These are phyloP conservation scores for Cercospora sp. DNA, from an alignment of 2,329 filamentous ascomycete species.

Conservation along the genomic window DNA sequence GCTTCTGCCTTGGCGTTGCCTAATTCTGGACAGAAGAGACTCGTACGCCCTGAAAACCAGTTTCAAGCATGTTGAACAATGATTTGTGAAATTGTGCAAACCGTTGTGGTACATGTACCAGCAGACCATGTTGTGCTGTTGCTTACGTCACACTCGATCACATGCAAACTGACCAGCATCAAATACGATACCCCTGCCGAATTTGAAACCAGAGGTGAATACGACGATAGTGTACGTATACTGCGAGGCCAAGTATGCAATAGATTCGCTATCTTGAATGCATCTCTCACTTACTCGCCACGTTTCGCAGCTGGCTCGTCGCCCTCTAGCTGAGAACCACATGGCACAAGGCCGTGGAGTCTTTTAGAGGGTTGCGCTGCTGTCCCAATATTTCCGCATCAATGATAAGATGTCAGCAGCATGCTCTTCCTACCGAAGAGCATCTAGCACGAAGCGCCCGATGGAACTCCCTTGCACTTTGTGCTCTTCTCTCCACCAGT, in stretches of 20 bases:
- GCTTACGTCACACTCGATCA: neutral
- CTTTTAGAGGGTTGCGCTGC: neutral
- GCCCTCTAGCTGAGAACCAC: neutral
- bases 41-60: neutral
- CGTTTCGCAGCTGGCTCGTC: neutral
- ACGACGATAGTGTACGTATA: neutral
- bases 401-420: neutral
- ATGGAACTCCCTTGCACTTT: constrained; percentile 43
- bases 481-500: constrained; percentile 53
- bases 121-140: neutral
- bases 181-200: neutral
- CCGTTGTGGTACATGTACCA: neutral
- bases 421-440: no score
- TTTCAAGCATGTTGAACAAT: neutral
- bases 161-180: neutral
- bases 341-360: neutral
- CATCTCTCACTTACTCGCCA: neutral
- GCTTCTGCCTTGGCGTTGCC: neutral
- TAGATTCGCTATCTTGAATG: neutral
- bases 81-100: neutral
- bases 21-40: neutral
- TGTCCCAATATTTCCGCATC: neutral
- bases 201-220: neutral
- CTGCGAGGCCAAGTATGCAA: neutral
- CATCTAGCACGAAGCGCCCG: constrained; percentile 32